Base-by-base conservation (phyloP, 768 basidiomycete species). In the Lentinula sp. region DNA sequence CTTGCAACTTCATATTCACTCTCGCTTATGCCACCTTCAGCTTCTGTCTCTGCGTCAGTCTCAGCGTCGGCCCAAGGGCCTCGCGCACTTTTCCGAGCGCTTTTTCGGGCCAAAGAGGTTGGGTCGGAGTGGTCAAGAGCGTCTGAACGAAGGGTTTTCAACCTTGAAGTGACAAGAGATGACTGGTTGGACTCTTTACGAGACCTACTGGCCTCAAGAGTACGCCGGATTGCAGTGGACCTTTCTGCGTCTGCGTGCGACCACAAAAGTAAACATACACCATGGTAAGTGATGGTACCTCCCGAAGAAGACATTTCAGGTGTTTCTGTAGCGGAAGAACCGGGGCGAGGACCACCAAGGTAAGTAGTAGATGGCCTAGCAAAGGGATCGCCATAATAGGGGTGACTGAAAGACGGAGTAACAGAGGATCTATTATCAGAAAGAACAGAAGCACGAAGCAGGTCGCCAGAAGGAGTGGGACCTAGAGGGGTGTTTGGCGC, bases 201-300 rank as follows among this genome's bases (percentile, higher is more conserved):
- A 45, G 81, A 85, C 49, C 90, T 85, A 52, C 87, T 85, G 0
- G 88, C 87, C 70, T 93, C 91, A 52, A 92, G 80, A 6, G 90
- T 91, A 54, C 88, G 82, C 20, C 93, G 85, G 66, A 95, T 95
- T 0, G 93, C 93, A 13, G 79, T 81, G 59, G 89, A 87, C 52
- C 94, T 86, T 66, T 94, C 89, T 0, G 87, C 87, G 69, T 98
- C 95, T 18, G 94, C 94, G 68, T 95, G 94, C 3, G 91, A 93
- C 94, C 94, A 98, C 1, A 97, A 93, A 1, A 93, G 94, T 62
- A 98, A 79, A 66, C 93, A 93, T 41, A 96, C 93, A 51, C 93
- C 94, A 69, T 97, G 85, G 70, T 93, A 96, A 8, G 89, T 86
- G 63, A 92, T 71, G 28, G 79, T 85, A 63, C 75, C 69, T 50